These are phyloP conservation scores for Pyrus pyrifolia DNA, from an alignment of 306 rosid genomes.

Conservation along the genomic window DNA sequence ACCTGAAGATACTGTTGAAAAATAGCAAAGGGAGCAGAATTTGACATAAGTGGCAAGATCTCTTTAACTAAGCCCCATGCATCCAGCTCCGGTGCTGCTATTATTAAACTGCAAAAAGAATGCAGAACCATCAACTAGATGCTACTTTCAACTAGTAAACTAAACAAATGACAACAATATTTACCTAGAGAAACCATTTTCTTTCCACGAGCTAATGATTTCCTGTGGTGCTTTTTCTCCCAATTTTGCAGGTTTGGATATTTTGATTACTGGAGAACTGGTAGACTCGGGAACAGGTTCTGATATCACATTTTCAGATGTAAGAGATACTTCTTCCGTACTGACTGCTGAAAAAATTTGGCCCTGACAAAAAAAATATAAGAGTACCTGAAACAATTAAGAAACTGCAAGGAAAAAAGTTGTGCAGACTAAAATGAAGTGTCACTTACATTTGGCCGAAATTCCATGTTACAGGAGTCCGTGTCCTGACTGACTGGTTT, in stretches of 20 bases:
- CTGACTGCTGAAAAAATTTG: slow-evolving; percentile 25
- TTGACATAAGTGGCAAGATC: slow-evolving; percentile 64
- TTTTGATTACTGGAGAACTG: slow-evolving; percentile 27
- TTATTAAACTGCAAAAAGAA: slow-evolving; percentile 50
- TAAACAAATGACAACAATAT: not conserved
- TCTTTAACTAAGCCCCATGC: slow-evolving; percentile 57
- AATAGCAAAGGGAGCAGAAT: slow-evolving; percentile 92
- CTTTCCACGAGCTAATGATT: slow-evolving; percentile 61
- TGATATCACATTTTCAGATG: slow-evolving; percentile 29
- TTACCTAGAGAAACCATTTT: slow-evolving; percentile 88
- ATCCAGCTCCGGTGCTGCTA: slow-evolving; percentile 87
- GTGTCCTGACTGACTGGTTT: slow-evolving; percentile 29
- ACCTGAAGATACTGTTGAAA: slow-evolving; percentile 97
- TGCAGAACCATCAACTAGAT: not conserved
- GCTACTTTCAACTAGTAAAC: not conserved
- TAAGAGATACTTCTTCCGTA: slow-evolving; percentile 36
- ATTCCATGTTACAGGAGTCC: slow-evolving; percentile 35
- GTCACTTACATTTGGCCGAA: slow-evolving; percentile 42
- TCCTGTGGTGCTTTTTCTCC: slow-evolving; percentile 72
- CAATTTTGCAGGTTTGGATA: slow-evolving; percentile 52
- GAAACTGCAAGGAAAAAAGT: not conserved
- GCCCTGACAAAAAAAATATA: slow-evolving; percentile 32
- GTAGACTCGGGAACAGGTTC: slow-evolving; percentile 31
- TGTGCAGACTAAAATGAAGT: not conserved
- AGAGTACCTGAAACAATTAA: slow-evolving; percentile 1